Base-by-base conservation (phyloP, 2,329 filamentous ascomycete genomes). In the Colletotrichum endophyticum region DNA sequence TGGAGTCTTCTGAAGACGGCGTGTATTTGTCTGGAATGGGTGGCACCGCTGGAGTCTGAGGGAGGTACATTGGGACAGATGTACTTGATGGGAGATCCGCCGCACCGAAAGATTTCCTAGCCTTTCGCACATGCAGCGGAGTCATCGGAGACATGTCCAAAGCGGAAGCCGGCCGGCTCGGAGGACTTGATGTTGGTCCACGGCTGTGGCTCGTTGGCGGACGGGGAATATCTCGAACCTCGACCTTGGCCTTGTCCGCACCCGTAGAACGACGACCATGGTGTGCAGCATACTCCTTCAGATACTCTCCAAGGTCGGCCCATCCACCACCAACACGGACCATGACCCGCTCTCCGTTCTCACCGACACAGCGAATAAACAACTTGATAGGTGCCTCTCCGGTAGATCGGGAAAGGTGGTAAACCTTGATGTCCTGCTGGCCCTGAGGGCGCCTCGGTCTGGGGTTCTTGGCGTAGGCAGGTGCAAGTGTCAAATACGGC, bases 301-400 rank as follows among this genome's bases (percentile, higher is more conserved):
- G 89, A 82, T 98, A 99, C 84, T 99, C 97, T 49, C 95, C 96
- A 25, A 99, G 88, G 84, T 99, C 97, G 16, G 96, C 96, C 97
- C 97, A 99, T n/a, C 97, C 97, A 75, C 97, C 97, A 15, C 97
- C 97, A 15, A 99, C 96, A 44, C 97, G 94, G 9, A 99, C 97
- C 97, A 99, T 99, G 77, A 99, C 96, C 68, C 97, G 93, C 84
- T 99, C 96, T 19, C 95, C 95, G 73, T 92, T 90, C 83, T 98
- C 96, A 66, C 97, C 97, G 4, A 99, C 96, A 3, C 96, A 93
- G 19, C 97, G 94, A 69, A 99, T 96, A 81, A 98, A 98, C 7
- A 99, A 91, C 85, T 98, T 99, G 82, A 98, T 96, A 1, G 97
- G 97, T 15, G 95, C 92, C 78, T 97, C 94, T 73, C 95, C 95